A percentile compares a stretch with the other conserved stretches of the same genome.
phyloP scores from a whole-genome alignment of 2,329 filamentous ascomycete genomes.

The Exophiala phaeomuriformis region DNA sequence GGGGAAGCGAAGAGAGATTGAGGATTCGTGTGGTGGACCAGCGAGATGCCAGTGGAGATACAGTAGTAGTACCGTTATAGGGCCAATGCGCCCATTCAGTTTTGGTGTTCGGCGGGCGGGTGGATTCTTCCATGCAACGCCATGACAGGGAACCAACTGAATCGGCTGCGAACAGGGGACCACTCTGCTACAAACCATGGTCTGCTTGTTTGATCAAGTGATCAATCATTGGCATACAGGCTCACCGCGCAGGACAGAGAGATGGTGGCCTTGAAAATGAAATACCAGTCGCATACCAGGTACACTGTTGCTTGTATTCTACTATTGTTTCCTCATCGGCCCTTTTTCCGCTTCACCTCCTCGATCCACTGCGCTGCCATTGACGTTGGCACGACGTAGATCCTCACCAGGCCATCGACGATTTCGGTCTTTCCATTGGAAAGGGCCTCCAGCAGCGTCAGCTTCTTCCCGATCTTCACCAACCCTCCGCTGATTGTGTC shows the following conservation, averaged over 20 bases:
- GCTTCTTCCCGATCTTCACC: conserved; percentile 83
- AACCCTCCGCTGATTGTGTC: conserved; percentile 73
- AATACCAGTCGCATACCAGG: no score
- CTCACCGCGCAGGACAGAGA: no score
- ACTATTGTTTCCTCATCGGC: conserved; percentile 9
- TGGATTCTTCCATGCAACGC: no score
- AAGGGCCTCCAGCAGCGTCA: conserved; percentile 67
- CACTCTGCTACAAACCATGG: no score
- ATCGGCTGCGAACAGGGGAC: no score
- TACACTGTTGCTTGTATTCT: neutral
- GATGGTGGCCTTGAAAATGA: no score
- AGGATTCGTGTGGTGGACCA: neutral
- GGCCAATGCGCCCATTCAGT: no score
- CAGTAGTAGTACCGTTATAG: no score
- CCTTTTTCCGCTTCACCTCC: conserved; percentile 71
- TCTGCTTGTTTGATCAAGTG: no score
- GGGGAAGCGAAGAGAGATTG: neutral
- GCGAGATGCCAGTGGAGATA: neutral
- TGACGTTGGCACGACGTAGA: conserved; percentile 71
- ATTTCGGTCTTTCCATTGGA: conserved; percentile 72
- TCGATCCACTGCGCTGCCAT: conserved; percentile 69
- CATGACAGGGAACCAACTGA: no score
- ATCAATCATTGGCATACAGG: no score
- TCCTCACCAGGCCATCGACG: conserved; percentile 72
- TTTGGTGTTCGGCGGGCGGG: no score